Evolutionary conservation across 805 yeast genomes (phyloP).

Genomic region (Cyberlindnera galapagoensis): DNA sequence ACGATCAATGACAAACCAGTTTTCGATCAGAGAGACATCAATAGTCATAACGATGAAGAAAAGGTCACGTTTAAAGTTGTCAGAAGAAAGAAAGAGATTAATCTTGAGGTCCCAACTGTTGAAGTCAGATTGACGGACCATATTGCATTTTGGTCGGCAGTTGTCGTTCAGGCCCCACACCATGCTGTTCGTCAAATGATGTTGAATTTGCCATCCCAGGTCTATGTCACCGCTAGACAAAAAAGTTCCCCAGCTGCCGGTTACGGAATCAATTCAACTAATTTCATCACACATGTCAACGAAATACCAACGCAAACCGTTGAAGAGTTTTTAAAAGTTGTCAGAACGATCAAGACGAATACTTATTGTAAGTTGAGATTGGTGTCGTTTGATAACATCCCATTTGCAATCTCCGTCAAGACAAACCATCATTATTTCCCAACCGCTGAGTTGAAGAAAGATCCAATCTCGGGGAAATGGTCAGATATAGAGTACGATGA

Average conservation of each 20-base stretch:
- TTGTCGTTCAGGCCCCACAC: constrained; percentile 81
- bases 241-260: constrained; percentile 85
- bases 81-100: constrained; percentile 60
- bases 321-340: constrained; percentile 58
- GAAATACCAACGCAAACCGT: constrained; percentile 67
- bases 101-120: constrained; percentile 57
- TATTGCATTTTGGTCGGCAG: constrained; percentile 78
- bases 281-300: constrained; percentile 85
- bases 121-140: constrained; percentile 58
- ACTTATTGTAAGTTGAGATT: constrained; percentile 76
- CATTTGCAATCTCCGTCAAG: constrained; percentile 78
- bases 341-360: constrained; percentile 67
- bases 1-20: constrained; percentile 62
- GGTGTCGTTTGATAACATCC: constrained; percentile 81
- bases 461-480: constrained; percentile 44
- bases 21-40: constrained; percentile 54
- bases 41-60: constrained; percentile 32
- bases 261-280: constrained; percentile 70
- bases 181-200: constrained; percentile 85
- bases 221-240: constrained; percentile 71
- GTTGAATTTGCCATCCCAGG: constrained; percentile 69
- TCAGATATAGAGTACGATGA: constrained; percentile 42
- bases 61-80: constrained; percentile 55
- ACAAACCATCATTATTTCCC: constrained; percentile 89
- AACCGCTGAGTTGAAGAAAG: constrained; percentile 53